Evolutionary conservation across 2,329 filamentous ascomycete species (phyloP).

Genomic region (Diaporthe vaccinii): DNA sequence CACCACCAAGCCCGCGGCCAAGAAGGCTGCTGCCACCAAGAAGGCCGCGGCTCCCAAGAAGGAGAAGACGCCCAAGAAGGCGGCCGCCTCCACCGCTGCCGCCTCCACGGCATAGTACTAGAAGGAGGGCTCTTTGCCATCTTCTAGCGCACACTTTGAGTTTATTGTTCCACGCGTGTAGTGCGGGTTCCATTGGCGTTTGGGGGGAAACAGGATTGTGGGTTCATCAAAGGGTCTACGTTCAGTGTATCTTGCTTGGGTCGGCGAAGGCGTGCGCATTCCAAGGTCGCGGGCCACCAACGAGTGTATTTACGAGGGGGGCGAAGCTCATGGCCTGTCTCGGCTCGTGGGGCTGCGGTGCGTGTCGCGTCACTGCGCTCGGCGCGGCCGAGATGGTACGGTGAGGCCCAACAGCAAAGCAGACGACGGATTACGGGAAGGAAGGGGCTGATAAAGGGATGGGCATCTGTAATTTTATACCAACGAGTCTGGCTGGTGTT

Average conservation of each 20-base stretch:
- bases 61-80: conserved; percentile 58
- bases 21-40: conserved; percentile 57
- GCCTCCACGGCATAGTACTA: conserved; percentile 30
- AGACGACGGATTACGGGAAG: conserved; percentile 29
- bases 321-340: conserved; percentile 27
- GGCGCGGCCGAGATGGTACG: conserved; percentile 15
- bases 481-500: conserved; percentile 42
- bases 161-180: conserved; percentile 47
- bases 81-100: conserved; percentile 35
- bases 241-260: conserved; percentile 42
- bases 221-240: conserved; percentile 43
- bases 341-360: conserved; percentile 12
- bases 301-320: conserved; percentile 46
- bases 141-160: conserved; percentile 45
- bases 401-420: conserved; percentile 14
- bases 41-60: conserved; percentile 59
- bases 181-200: conserved; percentile 51
- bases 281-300: conserved; percentile 43
- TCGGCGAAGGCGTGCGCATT: conserved; percentile 30
- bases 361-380: background rate
- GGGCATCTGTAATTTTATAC: conserved; percentile 54
- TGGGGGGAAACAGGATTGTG: conserved; percentile 48
- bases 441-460: conserved; percentile 27
- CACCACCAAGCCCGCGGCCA: conserved; percentile 61
- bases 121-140: conserved; percentile 48